Base-by-base conservation (phyloP, 2,329 filamentous ascomycete species). In the Aspergillus vadensis region DNA sequence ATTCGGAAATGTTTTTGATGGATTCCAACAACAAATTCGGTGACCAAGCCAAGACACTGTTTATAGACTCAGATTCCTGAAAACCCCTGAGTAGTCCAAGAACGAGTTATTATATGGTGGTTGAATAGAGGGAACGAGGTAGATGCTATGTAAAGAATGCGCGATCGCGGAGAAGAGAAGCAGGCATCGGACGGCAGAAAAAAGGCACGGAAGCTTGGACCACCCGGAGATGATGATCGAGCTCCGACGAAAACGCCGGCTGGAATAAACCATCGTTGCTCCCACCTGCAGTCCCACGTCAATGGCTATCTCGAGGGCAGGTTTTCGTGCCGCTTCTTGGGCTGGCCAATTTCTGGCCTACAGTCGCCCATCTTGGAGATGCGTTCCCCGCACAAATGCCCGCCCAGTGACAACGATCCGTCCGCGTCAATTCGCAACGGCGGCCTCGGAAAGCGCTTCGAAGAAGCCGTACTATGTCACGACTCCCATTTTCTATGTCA, bases 401-500 rank as follows among this genome's bases (percentile, higher is more conserved):
- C 63, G 58, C 49, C 64, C 64, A 10, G 53, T 61, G 50, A 49
- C 61, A 49, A 55, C 60, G 8, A 59, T 60, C 52, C 63, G 68
- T 59, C 70, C 67, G 36, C 70, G 72, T 58, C 67, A 67, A 58
- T 67, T 71, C 63, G 72, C 73, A 63, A 73, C 73, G 43, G 66
- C 65, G 17, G 58, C 74, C 50, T 55, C 61, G 23, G 57, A 65
- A 32, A 60, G 59, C 51, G 59, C 57, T 41, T 57, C 66, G 3
- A 75, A 79, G 62, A 98, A 98, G 80, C 92, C 94, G 8, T 97
- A 89, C 81, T 99, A 98, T 81, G 83, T 97, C 70, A 98, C 95
- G 5, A 96, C 92, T 8, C 95, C 95, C 2, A 99, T 99, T 60
- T 99, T 98, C 81, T 99, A 99, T 77, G 95, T 99, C 80, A 99